Conservation (phyloP, 2,329 filamentous ascomycete species). For the Microdochium nivale region DNA sequence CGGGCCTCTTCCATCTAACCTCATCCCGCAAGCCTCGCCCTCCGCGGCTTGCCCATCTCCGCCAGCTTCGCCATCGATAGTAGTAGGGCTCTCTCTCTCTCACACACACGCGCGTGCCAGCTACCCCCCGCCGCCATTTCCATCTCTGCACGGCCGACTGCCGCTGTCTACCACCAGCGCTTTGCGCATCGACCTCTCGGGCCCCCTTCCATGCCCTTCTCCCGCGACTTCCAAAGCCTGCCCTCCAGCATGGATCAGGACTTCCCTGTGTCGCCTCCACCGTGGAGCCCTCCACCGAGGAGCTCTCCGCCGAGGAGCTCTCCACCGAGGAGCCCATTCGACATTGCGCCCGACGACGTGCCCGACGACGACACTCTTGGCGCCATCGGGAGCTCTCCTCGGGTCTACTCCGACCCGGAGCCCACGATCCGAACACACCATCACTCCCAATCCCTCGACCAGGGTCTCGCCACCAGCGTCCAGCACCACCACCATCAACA, state of each 20-base stretch:
- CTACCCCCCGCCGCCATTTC: background rate
- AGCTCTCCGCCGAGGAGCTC: too few relatives aligned
- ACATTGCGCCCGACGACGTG: slow-evolving; percentile 14
- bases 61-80: background rate
- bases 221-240: slow-evolving; percentile 36
- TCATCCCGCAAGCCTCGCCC: slow-evolving; percentile 3
- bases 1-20: background rate
- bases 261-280: slow-evolving; percentile 16
- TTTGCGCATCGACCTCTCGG: slow-evolving; percentile 3
- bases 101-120: too few relatives aligned
- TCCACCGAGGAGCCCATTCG: slow-evolving; percentile 11
- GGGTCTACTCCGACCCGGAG: slow-evolving; percentile 18
- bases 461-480: slow-evolving; percentile 28
- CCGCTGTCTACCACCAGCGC: background rate
- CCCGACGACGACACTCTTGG: slow-evolving; percentile 43
- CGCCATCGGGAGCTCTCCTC: slow-evolving; percentile 38
- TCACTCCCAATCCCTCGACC: slow-evolving; percentile 42
- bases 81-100: background rate
- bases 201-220: background rate
- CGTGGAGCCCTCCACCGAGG: too few relatives aligned
- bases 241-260: slow-evolving; percentile 43
- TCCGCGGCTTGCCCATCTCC: background rate
- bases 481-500: slow-evolving; percentile 7
- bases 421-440: slow-evolving; percentile 26
- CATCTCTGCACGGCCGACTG: slow-evolving; percentile 1